Evolutionary conservation across 495 filamentous ascomycete species (phyloP).

Genomic region (Geopyxis carbonaria): DNA sequence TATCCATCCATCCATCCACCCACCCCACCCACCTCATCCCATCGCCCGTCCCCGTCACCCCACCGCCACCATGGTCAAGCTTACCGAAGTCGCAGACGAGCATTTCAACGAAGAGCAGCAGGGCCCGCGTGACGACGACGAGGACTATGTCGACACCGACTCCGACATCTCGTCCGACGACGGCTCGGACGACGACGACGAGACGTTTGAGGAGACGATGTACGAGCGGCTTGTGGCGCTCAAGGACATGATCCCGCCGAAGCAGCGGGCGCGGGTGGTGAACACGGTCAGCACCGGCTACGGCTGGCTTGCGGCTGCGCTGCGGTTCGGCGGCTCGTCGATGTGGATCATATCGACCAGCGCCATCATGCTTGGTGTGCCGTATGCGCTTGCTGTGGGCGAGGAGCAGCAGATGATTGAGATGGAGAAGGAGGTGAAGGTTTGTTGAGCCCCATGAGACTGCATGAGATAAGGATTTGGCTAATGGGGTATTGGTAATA

Average conservation of each 20-base stretch:
- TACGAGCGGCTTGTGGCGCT: slow-evolving; percentile 69
- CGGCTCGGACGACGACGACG: slow-evolving; percentile 32
- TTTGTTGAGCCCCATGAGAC: slow-evolving; percentile 24
- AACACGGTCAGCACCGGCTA: slow-evolving; percentile 40
- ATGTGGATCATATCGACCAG: slow-evolving; percentile 77
- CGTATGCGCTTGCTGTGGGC: slow-evolving; percentile 75
- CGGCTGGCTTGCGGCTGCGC: slow-evolving; percentile 40
- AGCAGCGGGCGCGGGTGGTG: slow-evolving; percentile 52
- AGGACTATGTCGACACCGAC: slow-evolving; percentile 72
- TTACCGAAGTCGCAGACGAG: slow-evolving; percentile 89
- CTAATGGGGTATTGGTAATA: background rate
- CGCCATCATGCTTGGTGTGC: slow-evolving; percentile 75
- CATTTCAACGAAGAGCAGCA: slow-evolving; percentile 65
- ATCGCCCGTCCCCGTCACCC: slow-evolving; percentile 1
- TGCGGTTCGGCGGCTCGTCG: slow-evolving; percentile 59
- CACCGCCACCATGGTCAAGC: slow-evolving; percentile 69
- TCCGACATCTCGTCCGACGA: slow-evolving; percentile 48
- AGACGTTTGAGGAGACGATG: slow-evolving; percentile 41
- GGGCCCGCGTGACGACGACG: slow-evolving; percentile 52
- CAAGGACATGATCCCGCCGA: slow-evolving; percentile 79
- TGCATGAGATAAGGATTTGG: background rate
- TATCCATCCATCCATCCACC: no score
- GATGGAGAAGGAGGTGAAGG: slow-evolving; percentile 92
- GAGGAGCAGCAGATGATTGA: slow-evolving; percentile 93
- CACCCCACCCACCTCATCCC: background rate